A percentile compares a stretch with the other conserved stretches of the same genome.
Evolutionary conservation across 2,329 filamentous ascomycete species (phyloP).

Genomic region (Arthrobotrys megalospora): DNA sequence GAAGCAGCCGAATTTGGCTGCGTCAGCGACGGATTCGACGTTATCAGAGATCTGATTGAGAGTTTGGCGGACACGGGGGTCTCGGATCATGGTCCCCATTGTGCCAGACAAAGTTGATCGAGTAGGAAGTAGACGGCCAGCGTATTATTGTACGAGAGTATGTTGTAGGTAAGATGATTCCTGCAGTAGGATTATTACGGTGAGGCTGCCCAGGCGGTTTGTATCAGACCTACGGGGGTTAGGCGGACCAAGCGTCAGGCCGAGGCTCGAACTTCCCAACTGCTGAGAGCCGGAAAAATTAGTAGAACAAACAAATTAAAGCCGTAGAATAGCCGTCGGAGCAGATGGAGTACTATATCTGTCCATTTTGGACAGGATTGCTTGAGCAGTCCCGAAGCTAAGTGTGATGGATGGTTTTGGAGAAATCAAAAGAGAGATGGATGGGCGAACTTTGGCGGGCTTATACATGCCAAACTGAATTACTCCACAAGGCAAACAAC

Average conservation of each 20-base stretch:
- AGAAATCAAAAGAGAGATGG: neutral
- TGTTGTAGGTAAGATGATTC: slow-evolving; percentile 35
- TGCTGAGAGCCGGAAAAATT: slow-evolving; percentile 6
- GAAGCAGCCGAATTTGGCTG: slow-evolving; percentile 76
- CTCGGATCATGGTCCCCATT: slow-evolving; percentile 59
- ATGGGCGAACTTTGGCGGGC: slow-evolving; percentile 35
- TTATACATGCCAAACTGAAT: slow-evolving; percentile 16
- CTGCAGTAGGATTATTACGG: neutral
- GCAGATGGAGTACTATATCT: slow-evolving; percentile 31
- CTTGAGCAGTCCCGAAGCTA: slow-evolving; percentile 17
- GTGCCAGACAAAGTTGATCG: slow-evolving; percentile 7
- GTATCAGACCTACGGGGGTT: slow-evolving; percentile 42
- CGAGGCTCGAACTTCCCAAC: slow-evolving; percentile 15
- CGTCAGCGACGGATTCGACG: slow-evolving; percentile 77
- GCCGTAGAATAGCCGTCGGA: slow-evolving; percentile 22
- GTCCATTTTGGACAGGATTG: slow-evolving; percentile 47
- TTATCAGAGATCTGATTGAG: slow-evolving; percentile 78
- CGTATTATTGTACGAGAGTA: neutral
- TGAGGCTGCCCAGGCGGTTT: neutral
- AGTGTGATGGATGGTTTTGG: slow-evolving; percentile 16
- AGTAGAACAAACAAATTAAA: slow-evolving; percentile 18
- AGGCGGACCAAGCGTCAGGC: slow-evolving; percentile 14
- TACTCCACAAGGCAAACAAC: slow-evolving; percentile 14
- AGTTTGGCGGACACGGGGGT: slow-evolving; percentile 76
- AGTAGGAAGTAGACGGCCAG: slow-evolving; percentile 5